Evolutionary conservation across 805 yeast species (phyloP).

Genomic region (Candida maris): DNA sequence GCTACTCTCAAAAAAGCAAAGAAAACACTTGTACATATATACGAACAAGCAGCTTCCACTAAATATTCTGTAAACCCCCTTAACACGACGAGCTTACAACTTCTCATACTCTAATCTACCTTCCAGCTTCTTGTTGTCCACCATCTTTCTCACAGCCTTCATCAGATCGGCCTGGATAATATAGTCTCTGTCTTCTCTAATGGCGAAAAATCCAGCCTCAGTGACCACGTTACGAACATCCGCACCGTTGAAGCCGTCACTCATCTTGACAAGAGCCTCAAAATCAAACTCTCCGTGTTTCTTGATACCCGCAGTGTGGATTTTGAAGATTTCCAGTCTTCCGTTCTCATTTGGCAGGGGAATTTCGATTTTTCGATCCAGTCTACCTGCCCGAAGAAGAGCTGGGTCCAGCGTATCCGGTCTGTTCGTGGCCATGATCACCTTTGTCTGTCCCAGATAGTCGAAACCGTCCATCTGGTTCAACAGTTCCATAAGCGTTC

Average conservation of each 20-base stretch:
- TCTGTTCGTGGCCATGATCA: slow-evolving; percentile 98
- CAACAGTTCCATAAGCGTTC: slow-evolving; percentile 93
- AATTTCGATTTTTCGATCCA: slow-evolving; percentile 94
- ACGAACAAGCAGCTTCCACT: neutral
- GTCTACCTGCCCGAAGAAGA: slow-evolving; percentile 92
- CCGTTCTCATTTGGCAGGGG: slow-evolving; percentile 96
- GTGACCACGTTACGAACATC: slow-evolving; percentile 95
- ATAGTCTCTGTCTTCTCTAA: slow-evolving; percentile 95
- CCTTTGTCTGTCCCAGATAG: slow-evolving; percentile 92
- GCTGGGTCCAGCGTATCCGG: slow-evolving; percentile 99
- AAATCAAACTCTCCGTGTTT: slow-evolving; percentile 96
- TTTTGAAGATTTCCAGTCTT: slow-evolving; percentile 88
- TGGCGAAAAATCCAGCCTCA: slow-evolving; percentile 98
- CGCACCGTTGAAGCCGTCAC: slow-evolving; percentile 98
- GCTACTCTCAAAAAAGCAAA: too few relatives aligned
- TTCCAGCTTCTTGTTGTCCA: slow-evolving; percentile 94
- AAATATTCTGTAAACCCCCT: neutral
- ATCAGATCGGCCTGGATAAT: slow-evolving; percentile 89
- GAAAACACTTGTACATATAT: neutral
- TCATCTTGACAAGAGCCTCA: slow-evolving; percentile 96
- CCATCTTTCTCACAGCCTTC: slow-evolving; percentile 98
- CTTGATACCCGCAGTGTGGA: slow-evolving; percentile 79
- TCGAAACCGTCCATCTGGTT: slow-evolving; percentile 99
- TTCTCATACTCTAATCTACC: slow-evolving; percentile 95
- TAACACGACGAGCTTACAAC: slow-evolving; percentile 44